Evolutionary conservation across 2,329 filamentous ascomycete species (phyloP), one percentile per base, ranked within the genome.

Genomic region (Aspergillus candidus): DNA sequence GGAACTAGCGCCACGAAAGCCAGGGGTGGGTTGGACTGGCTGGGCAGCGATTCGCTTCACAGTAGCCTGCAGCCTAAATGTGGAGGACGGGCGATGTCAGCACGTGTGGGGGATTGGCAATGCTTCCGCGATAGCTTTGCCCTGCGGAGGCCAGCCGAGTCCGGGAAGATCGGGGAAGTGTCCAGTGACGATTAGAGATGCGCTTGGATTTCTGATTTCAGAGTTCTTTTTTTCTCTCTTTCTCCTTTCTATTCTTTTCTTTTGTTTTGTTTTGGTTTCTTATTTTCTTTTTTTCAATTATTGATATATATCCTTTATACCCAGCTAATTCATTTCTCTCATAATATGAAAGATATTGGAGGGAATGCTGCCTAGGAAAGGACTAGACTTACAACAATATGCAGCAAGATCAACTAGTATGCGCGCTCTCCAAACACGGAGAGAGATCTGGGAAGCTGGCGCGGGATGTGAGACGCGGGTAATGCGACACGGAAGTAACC

Each of bases 41-140:
- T 64, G 62, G 63, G 61, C 61, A 67, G 55, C 63, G 55, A 65
- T 61, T 59, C 50, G 61, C 60, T 63, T 64, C 61, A 61, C 58
- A 53, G 53, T 48, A 59, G 59, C 59, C 58, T 61, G 53, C 49
- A 59, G 59, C 59, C 58, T 61, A 54, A 59, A 55, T 46, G 48
- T 46, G 52, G 44, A 47, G 44, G 41, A 35, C 51, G 43, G 43
- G 49, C 38, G 45, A 36, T 41, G 51, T 56, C 55, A 57, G 51
- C 55, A 49, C 51, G 50, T 56, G 54, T 55, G 57, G 55, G 58
- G 58, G 56, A 57, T 57, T 58, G 59, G 51, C 56, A 53, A 53
- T 56, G 53, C 53, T 58, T 54, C 49, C 47, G 53, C 54, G 47
- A 46, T 49, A 54, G 49, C 51, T 54, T 39, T 59, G 50, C 54